Evolutionary conservation across 441 rosid species (phyloP).

Genomic region (Arabidopsis lyrata): DNA sequence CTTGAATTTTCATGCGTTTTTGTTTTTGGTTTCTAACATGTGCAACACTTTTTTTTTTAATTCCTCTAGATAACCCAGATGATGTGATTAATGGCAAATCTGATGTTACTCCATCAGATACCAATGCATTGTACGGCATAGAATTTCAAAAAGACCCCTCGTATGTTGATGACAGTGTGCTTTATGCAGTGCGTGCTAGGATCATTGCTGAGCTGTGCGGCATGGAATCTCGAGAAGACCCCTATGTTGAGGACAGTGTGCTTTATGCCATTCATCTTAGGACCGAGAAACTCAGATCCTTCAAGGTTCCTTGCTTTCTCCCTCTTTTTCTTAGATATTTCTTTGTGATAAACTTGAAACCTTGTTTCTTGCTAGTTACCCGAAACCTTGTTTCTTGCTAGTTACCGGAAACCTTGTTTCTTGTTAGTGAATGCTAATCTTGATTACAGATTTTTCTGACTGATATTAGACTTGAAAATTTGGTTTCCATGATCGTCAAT

Average conservation of each 20-base stretch:
- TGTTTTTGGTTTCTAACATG: slow-evolving; percentile 16
- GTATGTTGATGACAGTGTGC: slow-evolving; percentile 49
- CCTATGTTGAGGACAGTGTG: slow-evolving; percentile 47
- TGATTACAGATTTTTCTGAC: background rate
- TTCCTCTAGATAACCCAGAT: slow-evolving; percentile 45
- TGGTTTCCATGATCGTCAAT: background rate
- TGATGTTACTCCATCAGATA: slow-evolving; percentile 52
- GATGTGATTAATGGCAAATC: slow-evolving; percentile 39
- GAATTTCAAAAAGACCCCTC: slow-evolving; percentile 55
- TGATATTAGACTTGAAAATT: background rate
- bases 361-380: slow-evolving; percentile 12
- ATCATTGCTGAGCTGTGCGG: slow-evolving; percentile 48
- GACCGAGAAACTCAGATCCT: slow-evolving; percentile 58
- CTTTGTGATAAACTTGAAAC: background rate
- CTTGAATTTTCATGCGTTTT: background rate
- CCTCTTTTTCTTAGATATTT: slow-evolving; percentile 25
- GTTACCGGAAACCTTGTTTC: background rate
- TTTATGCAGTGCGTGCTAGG: slow-evolving; percentile 59
- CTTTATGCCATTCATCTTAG: slow-evolving; percentile 62
- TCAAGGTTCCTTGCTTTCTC: slow-evolving; percentile 60
- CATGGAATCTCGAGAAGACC: slow-evolving; percentile 54
- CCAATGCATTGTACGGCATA: slow-evolving; percentile 54
- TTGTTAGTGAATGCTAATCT: slow-evolving; percentile 7
- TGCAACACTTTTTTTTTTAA: slow-evolving; percentile 13
- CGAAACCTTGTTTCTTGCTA: background rate